These are phyloP conservation scores for Fonsecaea nubica DNA, from an alignment of 2,329 filamentous ascomycete genomes.

Conservation along the genomic window DNA sequence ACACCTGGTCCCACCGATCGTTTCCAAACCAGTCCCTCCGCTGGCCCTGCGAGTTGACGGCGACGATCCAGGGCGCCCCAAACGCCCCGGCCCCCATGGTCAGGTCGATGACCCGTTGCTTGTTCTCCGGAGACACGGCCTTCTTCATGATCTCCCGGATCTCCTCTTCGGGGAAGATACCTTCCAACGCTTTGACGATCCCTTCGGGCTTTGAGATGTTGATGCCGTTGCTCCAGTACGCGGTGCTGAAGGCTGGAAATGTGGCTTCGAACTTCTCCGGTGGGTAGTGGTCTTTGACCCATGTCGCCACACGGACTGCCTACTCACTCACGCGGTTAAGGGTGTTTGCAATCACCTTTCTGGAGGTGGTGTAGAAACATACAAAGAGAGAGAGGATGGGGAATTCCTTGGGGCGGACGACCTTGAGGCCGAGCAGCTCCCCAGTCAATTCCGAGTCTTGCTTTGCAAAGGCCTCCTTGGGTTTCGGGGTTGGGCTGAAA, in stretches of 20 bases:
- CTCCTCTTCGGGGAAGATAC: conserved; percentile 32
- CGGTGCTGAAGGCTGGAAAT: conserved; percentile 32
- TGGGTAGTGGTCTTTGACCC: conserved; percentile 34
- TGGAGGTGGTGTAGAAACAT: conserved; percentile 7
- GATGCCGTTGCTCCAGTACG: conserved; percentile 36
- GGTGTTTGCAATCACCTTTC: background rate
- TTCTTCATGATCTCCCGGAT: conserved; percentile 35
- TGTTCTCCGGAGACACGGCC: conserved; percentile 30
- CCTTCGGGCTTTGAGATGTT: conserved; percentile 32
- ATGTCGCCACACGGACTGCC: conserved; percentile 36
- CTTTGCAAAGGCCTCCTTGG: conserved; percentile 26
- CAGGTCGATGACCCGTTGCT: conserved; percentile 31
- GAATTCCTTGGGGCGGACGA: conserved; percentile 28
- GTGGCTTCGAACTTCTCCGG: conserved; percentile 33
- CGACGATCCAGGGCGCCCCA: conserved; percentile 33
- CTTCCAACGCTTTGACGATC: conserved; percentile 27
- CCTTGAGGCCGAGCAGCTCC: conserved; percentile 28
- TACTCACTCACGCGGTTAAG: background rate
- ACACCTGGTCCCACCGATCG: conserved; percentile 33
- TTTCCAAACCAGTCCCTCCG: conserved; percentile 34
- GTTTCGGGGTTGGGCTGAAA: conserved; percentile 26
- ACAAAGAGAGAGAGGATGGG: conserved; percentile 35
- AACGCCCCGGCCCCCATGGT: conserved; percentile 32
- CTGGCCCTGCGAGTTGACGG: conserved; percentile 30
- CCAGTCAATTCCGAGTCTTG: conserved; percentile 31